Evolutionary conservation across 2,329 filamentous ascomycete genomes (phyloP).

Genomic region (Myriosclerotinia scirpicola): DNA sequence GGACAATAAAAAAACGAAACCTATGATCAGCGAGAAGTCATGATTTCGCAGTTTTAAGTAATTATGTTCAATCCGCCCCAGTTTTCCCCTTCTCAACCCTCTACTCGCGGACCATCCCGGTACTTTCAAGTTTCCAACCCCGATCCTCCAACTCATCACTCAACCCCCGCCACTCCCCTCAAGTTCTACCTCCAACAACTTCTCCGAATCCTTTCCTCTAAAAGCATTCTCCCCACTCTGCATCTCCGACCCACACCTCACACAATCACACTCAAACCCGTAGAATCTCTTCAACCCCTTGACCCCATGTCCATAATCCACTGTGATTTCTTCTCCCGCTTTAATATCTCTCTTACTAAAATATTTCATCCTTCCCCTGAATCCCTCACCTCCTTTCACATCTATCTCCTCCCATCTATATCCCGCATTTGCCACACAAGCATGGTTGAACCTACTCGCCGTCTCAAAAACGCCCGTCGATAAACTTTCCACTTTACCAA

Average conservation of each 20-base stretch:
- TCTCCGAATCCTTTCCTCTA: not conserved
- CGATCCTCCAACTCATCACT: not conserved
- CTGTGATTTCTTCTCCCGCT: conserved; percentile 35
- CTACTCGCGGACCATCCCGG: too few species aligned
- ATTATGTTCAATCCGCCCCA: too few species aligned
- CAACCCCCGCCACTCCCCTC: not conserved
- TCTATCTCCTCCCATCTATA: conserved; percentile 31
- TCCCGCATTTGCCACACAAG: conserved; percentile 32
- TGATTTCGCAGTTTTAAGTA: too few species aligned
- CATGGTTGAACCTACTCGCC: conserved; percentile 28
- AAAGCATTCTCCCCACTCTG: not conserved
- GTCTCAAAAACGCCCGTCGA: conserved; percentile 34
- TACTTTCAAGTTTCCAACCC: not conserved
- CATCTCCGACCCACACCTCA: conserved; percentile 16
- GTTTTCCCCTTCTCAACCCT: too few species aligned
- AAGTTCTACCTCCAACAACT: not conserved
- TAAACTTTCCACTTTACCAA: conserved; percentile 23
- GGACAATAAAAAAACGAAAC: too few species aligned
- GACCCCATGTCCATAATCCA: conserved; percentile 36
- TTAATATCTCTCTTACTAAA: conserved; percentile 31
- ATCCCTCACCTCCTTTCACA: conserved; percentile 21
- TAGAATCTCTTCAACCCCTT: conserved; percentile 31
- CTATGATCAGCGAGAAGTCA: too few species aligned
- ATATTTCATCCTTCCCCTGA: conserved; percentile 28
- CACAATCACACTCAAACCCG: conserved; percentile 38